Evolutionary conservation across 805 yeast genomes (phyloP).

Genomic region (Deakozyma indianensis): DNA sequence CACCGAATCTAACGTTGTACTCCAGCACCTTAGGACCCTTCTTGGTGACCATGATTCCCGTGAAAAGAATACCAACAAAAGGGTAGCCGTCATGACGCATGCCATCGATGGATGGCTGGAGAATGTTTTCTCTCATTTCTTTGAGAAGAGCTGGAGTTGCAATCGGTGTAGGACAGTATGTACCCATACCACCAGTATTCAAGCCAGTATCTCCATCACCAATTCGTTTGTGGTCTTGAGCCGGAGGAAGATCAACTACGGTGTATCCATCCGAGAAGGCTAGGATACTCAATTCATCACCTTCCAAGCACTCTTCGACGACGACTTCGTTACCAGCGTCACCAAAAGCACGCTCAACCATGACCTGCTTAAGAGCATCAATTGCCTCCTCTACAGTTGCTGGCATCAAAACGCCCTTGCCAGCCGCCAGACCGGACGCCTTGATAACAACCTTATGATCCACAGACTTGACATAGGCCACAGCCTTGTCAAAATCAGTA

Average conservation of each 20-base stretch:
- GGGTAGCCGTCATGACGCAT: constrained; percentile 94
- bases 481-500: constrained; percentile 62
- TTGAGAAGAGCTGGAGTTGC: constrained; percentile 65
- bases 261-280: constrained; percentile 92
- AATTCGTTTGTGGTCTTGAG: constrained; percentile 94
- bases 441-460: constrained; percentile 77
- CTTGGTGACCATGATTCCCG: constrained; percentile 86
- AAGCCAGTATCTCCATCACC: constrained; percentile 89
- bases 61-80: constrained; percentile 88
- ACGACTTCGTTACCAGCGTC: constrained; percentile 90
- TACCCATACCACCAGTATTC: constrained; percentile 99
- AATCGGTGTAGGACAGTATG: constrained; percentile 95
- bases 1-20: constrained; percentile 97
- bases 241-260: constrained; percentile 81
- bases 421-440: constrained; percentile 97
- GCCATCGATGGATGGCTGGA: constrained; percentile 87
- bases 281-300: constrained; percentile 89
- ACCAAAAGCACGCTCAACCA: constrained; percentile 84
- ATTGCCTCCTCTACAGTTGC: constrained; percentile 69
- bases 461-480: constrained; percentile 45
- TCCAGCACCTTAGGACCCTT: constrained; percentile 89
- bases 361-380: constrained; percentile 69
- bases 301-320: constrained; percentile 89
- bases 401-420: constrained; percentile 96
- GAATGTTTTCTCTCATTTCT: constrained; percentile 57